phyloP scores from a whole-genome alignment of 179 eudicot species.

The Monotropa hypopitys region DNA sequence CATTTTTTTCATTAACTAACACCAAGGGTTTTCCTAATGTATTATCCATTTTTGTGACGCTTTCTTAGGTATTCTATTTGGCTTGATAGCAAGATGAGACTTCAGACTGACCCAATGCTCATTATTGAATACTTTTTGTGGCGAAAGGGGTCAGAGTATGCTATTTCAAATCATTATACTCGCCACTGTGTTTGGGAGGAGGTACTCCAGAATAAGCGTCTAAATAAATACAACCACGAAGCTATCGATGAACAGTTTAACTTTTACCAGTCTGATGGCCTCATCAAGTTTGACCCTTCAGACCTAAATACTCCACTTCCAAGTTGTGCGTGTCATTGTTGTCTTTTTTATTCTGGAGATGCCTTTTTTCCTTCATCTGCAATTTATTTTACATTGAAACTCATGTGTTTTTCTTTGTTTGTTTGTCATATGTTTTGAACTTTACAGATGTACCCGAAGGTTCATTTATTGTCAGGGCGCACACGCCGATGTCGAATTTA shows the following conservation, averaged over 20 bases:
- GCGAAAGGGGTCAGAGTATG: constrained; percentile 76
- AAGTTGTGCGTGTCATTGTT: constrained; percentile 55
- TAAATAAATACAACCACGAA: constrained; percentile 87
- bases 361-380: background rate
- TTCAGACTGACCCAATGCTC: constrained; percentile 71
- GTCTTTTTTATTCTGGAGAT: constrained; percentile 7
- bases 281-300: constrained; percentile 65
- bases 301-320: constrained; percentile 66
- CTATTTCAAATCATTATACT: constrained; percentile 85
- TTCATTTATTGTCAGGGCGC: constrained; percentile 85
- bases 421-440: background rate
- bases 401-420: background rate
- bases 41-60: background rate
- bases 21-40: background rate
- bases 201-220: constrained; percentile 93
- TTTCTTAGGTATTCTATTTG: constrained; percentile 81
- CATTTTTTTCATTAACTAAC: background rate
- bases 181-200: constrained; percentile 99
- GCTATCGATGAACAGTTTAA: constrained; percentile 88
- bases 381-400: constrained; percentile 4
- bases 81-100: constrained; percentile 96
- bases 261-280: constrained; percentile 85
- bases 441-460: constrained; percentile 96
- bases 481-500: constrained; percentile 88
- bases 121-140: constrained; percentile 77